A percentile compares a stretch with the other conserved stretches of the same genome.
Evolutionary conservation across 257 asterid species (phyloP).

Genomic region (Hygrophila difformis): DNA sequence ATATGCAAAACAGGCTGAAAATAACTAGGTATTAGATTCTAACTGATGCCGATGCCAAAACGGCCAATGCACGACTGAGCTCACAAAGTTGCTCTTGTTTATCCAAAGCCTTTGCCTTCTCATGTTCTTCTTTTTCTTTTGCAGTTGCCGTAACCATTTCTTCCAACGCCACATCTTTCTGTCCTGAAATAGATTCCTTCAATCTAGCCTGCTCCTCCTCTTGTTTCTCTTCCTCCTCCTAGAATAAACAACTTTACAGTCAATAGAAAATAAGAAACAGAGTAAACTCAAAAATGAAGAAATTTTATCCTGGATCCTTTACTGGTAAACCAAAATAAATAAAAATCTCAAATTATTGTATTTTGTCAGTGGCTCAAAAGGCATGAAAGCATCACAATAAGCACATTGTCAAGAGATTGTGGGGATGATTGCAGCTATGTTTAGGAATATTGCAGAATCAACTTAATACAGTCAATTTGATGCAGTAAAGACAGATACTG

Average conservation of each 20-base stretch:
- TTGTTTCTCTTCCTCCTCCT: slow-evolving; percentile 94
- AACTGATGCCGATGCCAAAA: slow-evolving; percentile 90
- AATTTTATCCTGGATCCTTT: not conserved
- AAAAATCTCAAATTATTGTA: no score
- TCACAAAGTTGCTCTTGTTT: slow-evolving; percentile 89
- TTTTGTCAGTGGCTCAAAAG: no score
- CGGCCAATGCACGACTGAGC: slow-evolving; percentile 93
- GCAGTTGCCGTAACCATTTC: slow-evolving; percentile 70
- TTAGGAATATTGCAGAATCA: no score
- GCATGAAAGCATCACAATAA: no score
- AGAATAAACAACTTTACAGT: slow-evolving; percentile 21
- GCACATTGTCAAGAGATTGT: no score
- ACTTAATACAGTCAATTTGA: no score
- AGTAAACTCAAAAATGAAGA: not conserved
- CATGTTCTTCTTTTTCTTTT: slow-evolving; percentile 55
- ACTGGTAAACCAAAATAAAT: not conserved
- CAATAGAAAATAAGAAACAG: not conserved
- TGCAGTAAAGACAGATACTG: no score
- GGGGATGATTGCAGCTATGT: no score
- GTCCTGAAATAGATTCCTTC: slow-evolving; percentile 53
- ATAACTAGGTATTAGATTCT: slow-evolving; percentile 16
- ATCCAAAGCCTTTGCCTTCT: slow-evolving; percentile 45
- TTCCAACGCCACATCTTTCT: slow-evolving; percentile 89
- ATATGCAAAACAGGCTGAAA: slow-evolving; percentile 14
- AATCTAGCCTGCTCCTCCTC: slow-evolving; percentile 74